A percentile compares a stretch with the other conserved stretches of the same genome.
Evolutionary conservation across 345 rosid genomes (phyloP).

Genomic region (Microthlaspi erraticum): DNA sequence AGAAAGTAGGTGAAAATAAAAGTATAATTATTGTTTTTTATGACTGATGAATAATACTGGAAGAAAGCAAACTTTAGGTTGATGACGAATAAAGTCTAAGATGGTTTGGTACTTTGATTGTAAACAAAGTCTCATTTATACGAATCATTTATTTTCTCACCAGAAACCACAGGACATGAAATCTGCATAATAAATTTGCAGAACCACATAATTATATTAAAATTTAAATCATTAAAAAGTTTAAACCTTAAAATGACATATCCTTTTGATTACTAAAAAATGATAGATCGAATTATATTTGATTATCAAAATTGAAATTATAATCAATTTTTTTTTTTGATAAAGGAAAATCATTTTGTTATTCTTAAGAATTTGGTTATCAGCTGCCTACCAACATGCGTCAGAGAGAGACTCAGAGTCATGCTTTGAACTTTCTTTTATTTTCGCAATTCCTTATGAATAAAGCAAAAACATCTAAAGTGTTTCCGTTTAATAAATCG

Average conservation of each 20-base stretch:
- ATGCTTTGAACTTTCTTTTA: conserved; percentile 28
- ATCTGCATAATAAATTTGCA: neutral
- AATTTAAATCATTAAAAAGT: neutral
- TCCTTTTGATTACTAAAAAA: neutral
- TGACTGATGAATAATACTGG: conserved; percentile 8
- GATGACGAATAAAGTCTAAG: conserved; percentile 31
- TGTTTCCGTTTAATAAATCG: conserved; percentile 25
- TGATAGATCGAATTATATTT: neutral
- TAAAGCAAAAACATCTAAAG: conserved; percentile 39
- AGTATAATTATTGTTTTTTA: neutral
- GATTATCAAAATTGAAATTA: neutral
- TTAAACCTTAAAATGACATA: conserved; percentile 1
- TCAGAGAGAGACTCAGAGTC: neutral
- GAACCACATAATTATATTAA: neutral
- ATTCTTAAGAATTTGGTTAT: too few relatives aligned
- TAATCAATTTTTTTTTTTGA: conserved; percentile 3
- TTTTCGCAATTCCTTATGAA: conserved; percentile 26
- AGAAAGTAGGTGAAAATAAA: conserved; percentile 11
- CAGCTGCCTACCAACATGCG: conserved; percentile 12
- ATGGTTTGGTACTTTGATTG: conserved; percentile 20
- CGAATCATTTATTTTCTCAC: conserved; percentile 6
- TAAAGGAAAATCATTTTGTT: neutral
- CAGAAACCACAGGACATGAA: neutral
- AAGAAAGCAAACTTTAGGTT: conserved; percentile 37
- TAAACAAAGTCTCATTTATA: conserved; percentile 23